Conservation (phyloP, 805 yeast genomes). For the Yamadazyma sp. region DNA sequence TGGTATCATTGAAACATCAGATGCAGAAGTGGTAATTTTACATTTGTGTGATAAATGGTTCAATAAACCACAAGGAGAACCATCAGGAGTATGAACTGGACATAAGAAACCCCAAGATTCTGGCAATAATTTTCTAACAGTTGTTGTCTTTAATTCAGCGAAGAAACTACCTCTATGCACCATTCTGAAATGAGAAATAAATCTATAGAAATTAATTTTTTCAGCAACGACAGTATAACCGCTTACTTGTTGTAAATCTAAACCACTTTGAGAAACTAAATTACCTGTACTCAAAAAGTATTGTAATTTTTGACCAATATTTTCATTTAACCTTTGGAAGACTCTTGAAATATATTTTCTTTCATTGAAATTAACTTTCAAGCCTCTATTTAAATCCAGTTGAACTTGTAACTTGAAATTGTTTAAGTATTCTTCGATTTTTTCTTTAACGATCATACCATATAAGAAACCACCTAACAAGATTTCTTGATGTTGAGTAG, state of each 20-base stretch:
- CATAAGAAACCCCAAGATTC: conserved; percentile 99
- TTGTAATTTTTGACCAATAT: conserved; percentile 91
- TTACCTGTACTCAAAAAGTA: conserved; percentile 97
- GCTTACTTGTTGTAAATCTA: conserved; percentile 95
- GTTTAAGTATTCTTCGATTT: conserved; percentile 87
- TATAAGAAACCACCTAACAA: conserved; percentile 92
- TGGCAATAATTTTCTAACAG: conserved; percentile 93
- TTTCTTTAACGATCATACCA: conserved; percentile 96
- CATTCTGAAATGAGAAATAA: conserved; percentile 98
- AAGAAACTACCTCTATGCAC: conserved; percentile 99
- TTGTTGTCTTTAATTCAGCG: conserved; percentile 95
- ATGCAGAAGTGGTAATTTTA: conserved; percentile 70
- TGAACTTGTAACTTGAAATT: conserved; percentile 70
- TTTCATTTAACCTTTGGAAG: conserved; percentile 77
- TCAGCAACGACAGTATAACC: conserved; percentile 99
- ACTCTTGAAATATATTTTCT: conserved; percentile 79
- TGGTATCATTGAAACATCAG: conserved; percentile 75
- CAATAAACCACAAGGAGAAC: conserved; percentile 97
- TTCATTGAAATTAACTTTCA: conserved; percentile 79
- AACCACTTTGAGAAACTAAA: conserved; percentile 92
- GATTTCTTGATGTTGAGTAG: conserved; percentile 97
- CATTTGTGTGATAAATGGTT: conserved; percentile 97
- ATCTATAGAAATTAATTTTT: conserved; percentile 94
- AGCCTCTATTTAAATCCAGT: conserved; percentile 75
- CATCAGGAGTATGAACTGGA: conserved; percentile 99